These are phyloP conservation scores for Thuidium tamariscinum DNA, from an alignment of 225 moss, liverwort and hornwort species.

Conservation along the genomic window DNA sequence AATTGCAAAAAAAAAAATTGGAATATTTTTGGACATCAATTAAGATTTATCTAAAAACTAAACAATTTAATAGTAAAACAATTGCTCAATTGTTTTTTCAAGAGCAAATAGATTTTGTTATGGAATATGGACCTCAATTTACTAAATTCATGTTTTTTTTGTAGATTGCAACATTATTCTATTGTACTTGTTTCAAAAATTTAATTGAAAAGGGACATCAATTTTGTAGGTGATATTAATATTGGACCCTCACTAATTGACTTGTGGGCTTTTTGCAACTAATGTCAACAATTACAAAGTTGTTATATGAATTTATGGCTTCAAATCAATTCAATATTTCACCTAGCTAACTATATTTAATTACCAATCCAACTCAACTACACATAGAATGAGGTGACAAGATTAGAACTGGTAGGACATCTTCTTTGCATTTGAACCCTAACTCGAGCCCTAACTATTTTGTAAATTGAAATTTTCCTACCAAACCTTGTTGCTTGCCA, in stretches of 20 bases:
- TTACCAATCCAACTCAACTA: background rate
- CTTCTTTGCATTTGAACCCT: no score
- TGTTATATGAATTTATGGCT: background rate
- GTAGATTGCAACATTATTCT: background rate
- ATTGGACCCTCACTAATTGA: background rate
- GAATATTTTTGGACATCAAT: background rate
- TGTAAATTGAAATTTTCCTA: no score
- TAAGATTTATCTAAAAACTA: background rate
- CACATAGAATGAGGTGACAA: fast-evolving
- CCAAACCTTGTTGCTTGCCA: no score
- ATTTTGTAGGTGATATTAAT: background rate
- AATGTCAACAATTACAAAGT: background rate
- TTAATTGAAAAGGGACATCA: background rate
- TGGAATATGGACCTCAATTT: no score
- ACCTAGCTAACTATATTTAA: background rate
- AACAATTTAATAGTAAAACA: background rate
- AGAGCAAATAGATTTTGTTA: background rate
- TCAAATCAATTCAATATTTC: background rate
- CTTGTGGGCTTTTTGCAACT: background rate
- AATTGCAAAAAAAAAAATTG: background rate
- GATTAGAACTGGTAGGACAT: background rate
- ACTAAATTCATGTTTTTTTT: background rate
- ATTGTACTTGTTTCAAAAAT: background rate
- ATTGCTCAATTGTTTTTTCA: no score
- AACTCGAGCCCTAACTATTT: no score